Evolutionary conservation across 2,329 filamentous ascomycete species (phyloP), one percentile per base, ranked within the genome.

Genomic region (Microdochium bolleyi): DNA sequence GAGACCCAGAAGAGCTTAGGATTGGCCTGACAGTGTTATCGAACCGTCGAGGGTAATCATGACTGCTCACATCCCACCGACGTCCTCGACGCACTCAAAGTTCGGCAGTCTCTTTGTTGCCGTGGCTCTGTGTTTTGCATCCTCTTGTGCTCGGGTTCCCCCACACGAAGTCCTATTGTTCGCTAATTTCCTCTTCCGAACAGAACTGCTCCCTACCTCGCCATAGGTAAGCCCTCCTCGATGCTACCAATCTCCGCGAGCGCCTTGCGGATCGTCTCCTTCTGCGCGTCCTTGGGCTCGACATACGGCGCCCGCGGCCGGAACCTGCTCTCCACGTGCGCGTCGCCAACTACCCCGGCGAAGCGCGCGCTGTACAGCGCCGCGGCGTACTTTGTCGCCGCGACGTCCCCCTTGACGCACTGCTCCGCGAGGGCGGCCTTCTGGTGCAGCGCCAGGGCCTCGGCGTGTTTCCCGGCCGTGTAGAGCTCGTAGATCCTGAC

Each of bases 381-480:
- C 0, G 82, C 83, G 0, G 84, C 85, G 62, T 85, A 87, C 68
- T 89, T 88, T n/a, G 80, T 82, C 2, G 75, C 74, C 9, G 83
- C 83, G 59, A 88, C 85, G 5, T 85, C 85, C 11, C 76, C 74
- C 67, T 88, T 88, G 61, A 79, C 80, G 1, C 80, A 78, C 53
- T 78, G 78, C 65, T 89, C 85, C 0, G 84, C 84, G 51, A 88
- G 67, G 8, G 84, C 82, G 0, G 83, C 80, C 62, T 77, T 77
- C 53, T 74, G 70, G 60, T 88, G 84, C 62, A 88, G 63, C 51
- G 70, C 72, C 55, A 85, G 59, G 1, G 85, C 85, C 61, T 86
- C 82, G 1, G 75, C 67, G 4, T 70, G 63, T 61, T 79, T 78
- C 1, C 84, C 84, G 50, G 72, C 71, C 53, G 71, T 73, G 64